A percentile compares a stretch with the other conserved stretches of the same genome.
Evolutionary conservation across 1,284 basidiomycete species (phyloP).

Genomic region (Termitomyces sp.): DNA sequence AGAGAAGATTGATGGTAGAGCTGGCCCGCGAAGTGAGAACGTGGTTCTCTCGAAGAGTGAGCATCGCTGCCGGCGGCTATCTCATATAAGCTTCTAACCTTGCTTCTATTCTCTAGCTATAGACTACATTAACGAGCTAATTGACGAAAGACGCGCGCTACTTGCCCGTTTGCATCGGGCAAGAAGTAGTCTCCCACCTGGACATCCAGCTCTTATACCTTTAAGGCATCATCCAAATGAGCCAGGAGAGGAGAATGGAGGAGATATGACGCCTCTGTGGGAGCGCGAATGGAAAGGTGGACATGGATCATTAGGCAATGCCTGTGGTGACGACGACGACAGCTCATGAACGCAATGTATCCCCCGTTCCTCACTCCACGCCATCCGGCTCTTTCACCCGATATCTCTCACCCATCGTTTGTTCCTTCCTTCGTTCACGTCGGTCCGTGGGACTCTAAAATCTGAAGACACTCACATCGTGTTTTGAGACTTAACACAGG

Average conservation of each 20-base stretch:
- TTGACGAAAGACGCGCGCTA: slow-evolving; percentile 52
- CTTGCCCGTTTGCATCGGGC: slow-evolving; percentile 56
- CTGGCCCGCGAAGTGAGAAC: slow-evolving; percentile 82
- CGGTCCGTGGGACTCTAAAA: background rate
- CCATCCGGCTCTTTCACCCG: background rate
- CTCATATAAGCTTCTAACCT: slow-evolving; percentile 5
- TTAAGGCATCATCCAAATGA: slow-evolving; percentile 22
- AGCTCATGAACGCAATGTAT: slow-evolving; percentile 13
- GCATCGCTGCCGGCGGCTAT: slow-evolving; percentile 23
- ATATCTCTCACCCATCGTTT: background rate
- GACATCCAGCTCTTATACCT: slow-evolving; percentile 48
- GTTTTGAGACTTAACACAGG: background rate
- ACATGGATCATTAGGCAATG: slow-evolving; percentile 43
- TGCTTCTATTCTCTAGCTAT: slow-evolving; percentile 53
- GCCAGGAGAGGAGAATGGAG: slow-evolving; percentile 6
- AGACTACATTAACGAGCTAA: slow-evolving; percentile 68
- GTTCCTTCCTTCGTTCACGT: background rate
- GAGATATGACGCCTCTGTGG: slow-evolving; percentile 49
- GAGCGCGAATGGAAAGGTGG: slow-evolving; percentile 77
- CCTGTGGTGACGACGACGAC: slow-evolving; percentile 30
- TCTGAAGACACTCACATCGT: background rate
- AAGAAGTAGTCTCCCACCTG: slow-evolving; percentile 47
- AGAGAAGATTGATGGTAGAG: slow-evolving; percentile 74
- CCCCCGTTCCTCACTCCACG: background rate
- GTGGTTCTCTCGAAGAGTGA: slow-evolving; percentile 79